Base-by-base conservation (phyloP, 805 yeast species). In the Saturnispora dispora region DNA sequence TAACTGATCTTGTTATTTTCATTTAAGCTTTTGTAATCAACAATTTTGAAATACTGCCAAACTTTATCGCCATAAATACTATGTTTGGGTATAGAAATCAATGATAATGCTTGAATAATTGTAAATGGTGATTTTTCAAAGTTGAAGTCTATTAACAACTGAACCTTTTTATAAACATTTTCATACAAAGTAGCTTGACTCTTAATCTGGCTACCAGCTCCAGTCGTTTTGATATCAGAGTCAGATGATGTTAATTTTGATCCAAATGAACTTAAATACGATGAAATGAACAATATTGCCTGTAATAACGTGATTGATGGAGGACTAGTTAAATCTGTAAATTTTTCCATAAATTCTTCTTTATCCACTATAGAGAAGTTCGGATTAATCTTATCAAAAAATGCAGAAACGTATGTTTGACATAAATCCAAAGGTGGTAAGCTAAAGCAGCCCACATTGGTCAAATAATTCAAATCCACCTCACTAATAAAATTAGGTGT, bases 81-180 rank as follows among this genome's bases (percentile, higher is more conserved):
- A 17, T 50, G 23, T 22, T 43, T 39, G 5, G 47, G 45, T 25
- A 83, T 69, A 17, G 45, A 45, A 8, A 50, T 25, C 33, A 37
- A 50, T 4, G 45, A 27, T 15, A 50, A 39, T 0, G 88, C 74
- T 60, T 83, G 89, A 7, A 85, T 72, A 18, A 82, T 65, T 4
- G 77, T 67, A 1, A 82, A 70, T 2, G 85, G 79, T 58, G 84
- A 88, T 32, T 74, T 67, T 66, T 86, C 93, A 57, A 79, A 78
- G 55, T 76, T 78, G 2, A 85, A 77, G 58, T 85, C 91, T 62
- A 78, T 83, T 27, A 87, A 67, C 0, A 88, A 85, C 66, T 82
- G 83, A 3, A 89, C 90, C 17, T 95, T 73, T 56, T 80, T 76
- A 65, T 80, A 82, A 53, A 87, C 77, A 4, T 87, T 78, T 51